A percentile compares a stretch with the other conserved stretches of the same genome.
Conservation (phyloP, 352 stramenopile species). For the Phytophthora quininea region DNA sequence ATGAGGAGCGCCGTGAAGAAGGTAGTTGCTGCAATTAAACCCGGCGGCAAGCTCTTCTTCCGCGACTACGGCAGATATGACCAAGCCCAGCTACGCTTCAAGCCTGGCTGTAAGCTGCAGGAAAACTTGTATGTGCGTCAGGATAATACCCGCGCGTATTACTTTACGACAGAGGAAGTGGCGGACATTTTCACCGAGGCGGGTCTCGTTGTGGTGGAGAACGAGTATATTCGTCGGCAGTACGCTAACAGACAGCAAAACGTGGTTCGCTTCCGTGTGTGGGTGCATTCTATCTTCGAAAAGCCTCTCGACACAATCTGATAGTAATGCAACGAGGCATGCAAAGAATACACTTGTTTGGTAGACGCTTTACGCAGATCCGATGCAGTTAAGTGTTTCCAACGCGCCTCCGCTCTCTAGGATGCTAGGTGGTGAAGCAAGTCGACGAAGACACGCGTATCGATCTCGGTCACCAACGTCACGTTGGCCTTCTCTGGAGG, state of each 20-base stretch:
- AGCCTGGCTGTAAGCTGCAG: conserved; percentile 84
- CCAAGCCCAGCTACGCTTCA: conserved; percentile 95
- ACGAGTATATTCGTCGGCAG: conserved; percentile 88
- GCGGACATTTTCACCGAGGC: conserved; percentile 59
- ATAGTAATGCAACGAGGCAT: not conserved
- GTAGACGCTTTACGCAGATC: conserved; percentile 12
- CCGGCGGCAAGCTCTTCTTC: conserved; percentile 90
- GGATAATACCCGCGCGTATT: conserved; percentile 96
- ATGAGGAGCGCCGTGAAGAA: conserved; percentile 89
- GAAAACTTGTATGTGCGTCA: conserved; percentile 96
- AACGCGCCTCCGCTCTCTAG: conserved; percentile 9
- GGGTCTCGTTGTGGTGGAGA: conserved; percentile 72
- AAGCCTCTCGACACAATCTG: conserved; percentile 50
- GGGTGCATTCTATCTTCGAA: conserved; percentile 86
- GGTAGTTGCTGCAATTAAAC: conserved; percentile 78
- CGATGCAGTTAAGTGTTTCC: conserved; percentile 4
- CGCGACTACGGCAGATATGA: conserved; percentile 96
- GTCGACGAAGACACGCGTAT: conserved; percentile 65
- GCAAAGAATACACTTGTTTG: conserved; percentile 18
- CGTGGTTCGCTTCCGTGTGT: conserved; percentile 88
- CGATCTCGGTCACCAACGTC: conserved; percentile 69
- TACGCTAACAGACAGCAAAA: conserved; percentile 88
- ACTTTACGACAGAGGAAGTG: conserved; percentile 92
- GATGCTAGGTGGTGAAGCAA: conserved; percentile 54
- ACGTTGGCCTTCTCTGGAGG: conserved; percentile 52